phyloP scores from a whole-genome alignment of 2,329 filamentous ascomycete genomes.

The Ophiocordyceps robertsii region DNA sequence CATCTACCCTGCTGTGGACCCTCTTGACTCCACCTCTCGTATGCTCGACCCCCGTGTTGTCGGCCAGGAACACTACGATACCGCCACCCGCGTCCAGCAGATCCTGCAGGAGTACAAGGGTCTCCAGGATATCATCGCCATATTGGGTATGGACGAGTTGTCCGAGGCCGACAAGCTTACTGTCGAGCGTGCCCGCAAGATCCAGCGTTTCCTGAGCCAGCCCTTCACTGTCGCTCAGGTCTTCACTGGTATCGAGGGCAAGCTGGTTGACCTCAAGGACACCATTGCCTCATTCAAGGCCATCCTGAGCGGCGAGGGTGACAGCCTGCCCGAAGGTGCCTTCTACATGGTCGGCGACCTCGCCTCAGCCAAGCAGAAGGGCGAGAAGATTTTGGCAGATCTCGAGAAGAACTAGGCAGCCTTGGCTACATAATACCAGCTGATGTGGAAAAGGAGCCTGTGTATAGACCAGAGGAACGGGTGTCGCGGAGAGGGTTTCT shows the following conservation, averaged over 20 bases:
- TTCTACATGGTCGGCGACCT: constrained; percentile 99
- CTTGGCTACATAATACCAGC: constrained; percentile 22
- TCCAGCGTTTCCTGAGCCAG: constrained; percentile 99
- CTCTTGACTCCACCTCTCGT: constrained; percentile 98
- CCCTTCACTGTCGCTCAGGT: constrained; percentile 83
- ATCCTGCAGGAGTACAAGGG: constrained; percentile 99
- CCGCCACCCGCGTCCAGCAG: constrained; percentile 90
- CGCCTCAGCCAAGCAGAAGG: constrained; percentile 84
- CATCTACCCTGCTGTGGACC: constrained; percentile 99
- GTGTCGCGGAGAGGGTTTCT: constrained; percentile 29
- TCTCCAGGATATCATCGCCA: constrained; percentile 99
- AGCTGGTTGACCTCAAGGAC: constrained; percentile 96
- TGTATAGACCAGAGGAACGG: constrained; percentile 46
- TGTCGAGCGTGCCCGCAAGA: constrained; percentile 99
- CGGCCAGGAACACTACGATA: constrained; percentile 94
- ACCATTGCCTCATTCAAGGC: constrained; percentile 96
- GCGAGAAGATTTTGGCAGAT: constrained; percentile 99
- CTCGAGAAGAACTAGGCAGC: constrained; percentile 51
- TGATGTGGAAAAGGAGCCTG: constrained; percentile 24
- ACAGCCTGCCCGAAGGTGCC: constrained; percentile 84
- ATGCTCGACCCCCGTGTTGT: constrained; percentile 99
- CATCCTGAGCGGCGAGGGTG: constrained; percentile 88
- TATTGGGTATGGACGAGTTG: constrained; percentile 99
- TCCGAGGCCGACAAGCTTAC: constrained; percentile 99
- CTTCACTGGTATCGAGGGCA: constrained; percentile 89